Percentiles rank a stretch among this genome's conserved stretches.
Evolutionary conservation across 768 basidiomycete genomes (phyloP).

Genomic region (Fomitopsis pulvina): DNA sequence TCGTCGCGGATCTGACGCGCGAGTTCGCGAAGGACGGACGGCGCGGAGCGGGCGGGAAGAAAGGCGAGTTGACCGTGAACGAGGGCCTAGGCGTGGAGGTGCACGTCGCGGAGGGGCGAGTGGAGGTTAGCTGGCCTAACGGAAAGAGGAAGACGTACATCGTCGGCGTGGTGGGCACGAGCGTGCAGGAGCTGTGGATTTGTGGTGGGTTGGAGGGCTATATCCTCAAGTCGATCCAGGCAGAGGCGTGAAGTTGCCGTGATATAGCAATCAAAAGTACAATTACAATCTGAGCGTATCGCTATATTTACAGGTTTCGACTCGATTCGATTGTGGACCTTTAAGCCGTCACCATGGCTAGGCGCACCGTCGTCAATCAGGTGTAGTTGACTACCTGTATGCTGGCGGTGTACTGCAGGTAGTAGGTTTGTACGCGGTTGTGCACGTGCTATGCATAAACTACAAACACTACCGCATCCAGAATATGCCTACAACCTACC

Average conservation of each 20-base stretch:
- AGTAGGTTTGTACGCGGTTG: too few relatives aligned
- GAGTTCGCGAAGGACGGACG: conserved; percentile 66
- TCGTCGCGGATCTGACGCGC: conserved; percentile 78
- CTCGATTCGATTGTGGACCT: too few relatives aligned
- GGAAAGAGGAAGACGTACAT: conserved; percentile 48
- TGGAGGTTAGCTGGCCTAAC: conserved; percentile 24
- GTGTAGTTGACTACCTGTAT: too few relatives aligned
- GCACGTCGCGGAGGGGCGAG: conserved; percentile 44
- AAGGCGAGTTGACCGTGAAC: conserved; percentile 83
- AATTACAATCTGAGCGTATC: background rate
- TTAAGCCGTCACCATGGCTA: too few relatives aligned
- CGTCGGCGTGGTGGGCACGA: conserved; percentile 77
- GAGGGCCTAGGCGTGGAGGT: conserved; percentile 57
- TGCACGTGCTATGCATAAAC: too few relatives aligned
- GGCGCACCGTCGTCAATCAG: too few relatives aligned
- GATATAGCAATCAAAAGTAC: background rate
- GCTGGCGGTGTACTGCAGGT: too few relatives aligned
- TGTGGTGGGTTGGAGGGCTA: conserved; percentile 93
- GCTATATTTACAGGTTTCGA: too few relatives aligned
- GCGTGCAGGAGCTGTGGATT: conserved; percentile 97
- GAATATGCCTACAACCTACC: too few relatives aligned
- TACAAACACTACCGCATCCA: too few relatives aligned
- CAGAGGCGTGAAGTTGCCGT: background rate
- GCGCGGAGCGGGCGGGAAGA: conserved; percentile 70
- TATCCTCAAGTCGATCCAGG: conserved; percentile 65